Percentiles rank a stretch among this genome's conserved stretches.
phyloP scores from a whole-genome alignment of 768 basidiomycete species.

The Auriscalpium microsporum region DNA sequence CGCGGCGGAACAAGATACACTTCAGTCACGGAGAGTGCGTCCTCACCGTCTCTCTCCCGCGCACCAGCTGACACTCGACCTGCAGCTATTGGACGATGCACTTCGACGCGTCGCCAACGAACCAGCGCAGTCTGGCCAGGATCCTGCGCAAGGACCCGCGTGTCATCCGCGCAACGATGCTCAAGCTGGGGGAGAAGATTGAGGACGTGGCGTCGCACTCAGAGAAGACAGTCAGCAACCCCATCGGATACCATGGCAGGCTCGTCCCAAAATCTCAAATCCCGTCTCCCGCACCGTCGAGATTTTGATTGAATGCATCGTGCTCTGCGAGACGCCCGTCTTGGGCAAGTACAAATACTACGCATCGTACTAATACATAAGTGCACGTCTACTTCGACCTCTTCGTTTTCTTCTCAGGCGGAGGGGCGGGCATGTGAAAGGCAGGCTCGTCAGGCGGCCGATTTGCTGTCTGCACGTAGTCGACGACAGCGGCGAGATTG shows the following conservation, averaged over 20 bases:
- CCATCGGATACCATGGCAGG: not conserved
- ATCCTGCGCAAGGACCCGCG: slow-evolving; percentile 73
- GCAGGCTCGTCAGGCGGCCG: too few relatives aligned
- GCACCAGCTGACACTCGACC: not conserved
- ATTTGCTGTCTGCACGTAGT: slow-evolving; percentile 25
- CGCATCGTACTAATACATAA: too few relatives aligned
- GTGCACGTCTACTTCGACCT: too few relatives aligned
- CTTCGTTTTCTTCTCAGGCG: too few relatives aligned
- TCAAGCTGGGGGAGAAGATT: slow-evolving; percentile 68
- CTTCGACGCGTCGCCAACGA: slow-evolving; percentile 78
- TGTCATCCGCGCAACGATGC: slow-evolving; percentile 73
- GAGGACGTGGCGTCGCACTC: slow-evolving; percentile 56
- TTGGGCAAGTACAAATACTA: too few relatives aligned
- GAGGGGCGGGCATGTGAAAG: too few relatives aligned
- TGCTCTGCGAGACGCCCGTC: not conserved
- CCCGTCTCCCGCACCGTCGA: too few relatives aligned
- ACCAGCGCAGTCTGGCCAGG: slow-evolving; percentile 52
- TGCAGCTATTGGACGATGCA: slow-evolving; percentile 84
- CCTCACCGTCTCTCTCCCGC: not conserved
- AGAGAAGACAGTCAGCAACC: slow-evolving; percentile 30
- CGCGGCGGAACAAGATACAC: slow-evolving; percentile 51
- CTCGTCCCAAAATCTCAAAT: too few relatives aligned
- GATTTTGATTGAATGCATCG: not conserved
- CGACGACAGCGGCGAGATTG: slow-evolving; percentile 28
- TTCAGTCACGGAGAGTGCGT: slow-evolving; percentile 73